A percentile compares a stretch with the other conserved stretches of the same genome.
Conservation (phyloP, 192 early-diverging fungal species). For the Backusella parvicylindrica region DNA sequence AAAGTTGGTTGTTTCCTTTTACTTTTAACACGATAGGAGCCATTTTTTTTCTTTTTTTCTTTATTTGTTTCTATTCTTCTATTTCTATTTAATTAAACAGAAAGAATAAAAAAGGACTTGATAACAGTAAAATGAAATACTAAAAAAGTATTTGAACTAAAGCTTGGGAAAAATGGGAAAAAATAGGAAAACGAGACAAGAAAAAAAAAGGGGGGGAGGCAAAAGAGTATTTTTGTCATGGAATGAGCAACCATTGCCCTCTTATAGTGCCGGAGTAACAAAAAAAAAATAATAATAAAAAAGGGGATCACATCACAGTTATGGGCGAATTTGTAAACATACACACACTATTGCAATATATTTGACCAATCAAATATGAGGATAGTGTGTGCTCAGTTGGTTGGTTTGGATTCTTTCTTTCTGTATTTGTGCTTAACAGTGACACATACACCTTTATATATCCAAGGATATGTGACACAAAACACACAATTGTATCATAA, state of each 20-base stretch:
- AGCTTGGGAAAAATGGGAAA: background rate
- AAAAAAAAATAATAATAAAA: background rate
- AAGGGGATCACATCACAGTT: slow-evolving; percentile 1
- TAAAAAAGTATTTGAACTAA: background rate
- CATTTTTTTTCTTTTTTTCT: slow-evolving; percentile 31
- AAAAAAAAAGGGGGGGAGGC: background rate
- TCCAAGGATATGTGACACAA: background rate
- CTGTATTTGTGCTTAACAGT: background rate
- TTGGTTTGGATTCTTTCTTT: background rate
- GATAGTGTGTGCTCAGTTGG: background rate
- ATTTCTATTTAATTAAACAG: slow-evolving; percentile 1
- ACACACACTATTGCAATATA: background rate
- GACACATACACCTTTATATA: background rate
- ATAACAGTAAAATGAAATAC: background rate
- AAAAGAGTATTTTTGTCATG: background rate
- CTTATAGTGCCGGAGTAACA: background rate
- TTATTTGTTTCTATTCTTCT: background rate
- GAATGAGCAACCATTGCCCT: background rate
- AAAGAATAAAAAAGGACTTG: background rate
- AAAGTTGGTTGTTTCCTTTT: slow-evolving; percentile 67
- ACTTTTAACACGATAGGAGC: slow-evolving; percentile 65
- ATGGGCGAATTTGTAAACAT: background rate
- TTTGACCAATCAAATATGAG: background rate
- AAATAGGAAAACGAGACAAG: background rate
- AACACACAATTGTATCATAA: background rate